phyloP scores from a whole-genome alignment of 495 filamentous ascomycete genomes.

The Glonium stellatum region DNA sequence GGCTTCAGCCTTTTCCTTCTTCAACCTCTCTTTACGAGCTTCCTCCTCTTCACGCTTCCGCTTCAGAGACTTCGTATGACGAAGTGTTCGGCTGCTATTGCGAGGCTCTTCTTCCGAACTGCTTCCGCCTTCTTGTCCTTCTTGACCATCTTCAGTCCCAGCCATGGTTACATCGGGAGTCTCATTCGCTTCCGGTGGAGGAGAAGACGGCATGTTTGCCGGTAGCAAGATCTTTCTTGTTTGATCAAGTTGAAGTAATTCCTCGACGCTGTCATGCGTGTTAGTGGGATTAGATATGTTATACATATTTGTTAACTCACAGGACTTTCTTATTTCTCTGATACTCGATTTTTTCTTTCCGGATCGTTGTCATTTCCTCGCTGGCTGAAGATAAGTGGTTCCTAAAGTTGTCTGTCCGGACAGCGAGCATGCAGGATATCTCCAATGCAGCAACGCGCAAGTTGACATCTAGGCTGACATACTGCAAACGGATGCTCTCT shows the following conservation, averaged over 20 bases:
- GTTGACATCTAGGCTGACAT: conserved; percentile 71
- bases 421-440: conserved; percentile 78
- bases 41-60: conserved; percentile 65
- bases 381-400: conserved; percentile 85
- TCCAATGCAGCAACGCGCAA: conserved; percentile 72
- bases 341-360: conserved; percentile 91
- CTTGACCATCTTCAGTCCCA: conserved; percentile 46
- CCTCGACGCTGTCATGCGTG: conserved; percentile 56
- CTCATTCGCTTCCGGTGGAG: conserved; percentile 53
- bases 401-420: conserved; percentile 76
- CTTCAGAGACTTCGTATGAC: conserved; percentile 61
- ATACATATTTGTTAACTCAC: conserved; percentile 50
- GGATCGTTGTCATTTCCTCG: conserved; percentile 82
- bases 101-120: conserved; percentile 13
- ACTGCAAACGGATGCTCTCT: conserved; percentile 64
- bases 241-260: conserved; percentile 74
- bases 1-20: conserved; percentile 68
- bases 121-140: conserved; percentile 47
- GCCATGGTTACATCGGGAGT: conserved; percentile 44
- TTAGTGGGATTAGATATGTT: conserved; percentile 18
- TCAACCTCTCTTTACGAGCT: conserved; percentile 53
- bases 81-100: conserved; percentile 53
- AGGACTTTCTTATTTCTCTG: conserved; percentile 74
- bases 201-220: conserved; percentile 54
- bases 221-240: conserved; percentile 81